Percentiles rank a stretch among this genome's conserved stretches.
phyloP scores from a whole-genome alignment of 306 rosid genomes.

The Prunus salicina region DNA sequence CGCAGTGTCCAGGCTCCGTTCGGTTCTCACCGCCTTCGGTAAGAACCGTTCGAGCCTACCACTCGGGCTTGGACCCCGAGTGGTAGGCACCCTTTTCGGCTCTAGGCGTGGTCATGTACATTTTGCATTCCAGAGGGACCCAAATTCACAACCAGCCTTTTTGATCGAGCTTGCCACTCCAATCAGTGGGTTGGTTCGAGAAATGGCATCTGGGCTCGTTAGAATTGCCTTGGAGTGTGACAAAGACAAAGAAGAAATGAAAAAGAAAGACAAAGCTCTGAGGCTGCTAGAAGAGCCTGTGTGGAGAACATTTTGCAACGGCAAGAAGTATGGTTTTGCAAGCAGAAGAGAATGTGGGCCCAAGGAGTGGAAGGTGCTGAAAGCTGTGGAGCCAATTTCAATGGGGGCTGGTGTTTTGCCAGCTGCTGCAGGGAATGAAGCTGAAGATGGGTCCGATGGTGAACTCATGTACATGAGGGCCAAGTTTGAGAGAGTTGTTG shows the following conservation, averaged over 20 bases:
- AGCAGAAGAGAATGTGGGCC: conserved; percentile 80
- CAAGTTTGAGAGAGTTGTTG: conserved; percentile 95
- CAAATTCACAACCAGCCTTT: conserved; percentile 77
- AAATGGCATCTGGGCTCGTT: conserved; percentile 98
- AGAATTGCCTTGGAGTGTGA: conserved; percentile 94
- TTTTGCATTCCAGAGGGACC: conserved; percentile 82
- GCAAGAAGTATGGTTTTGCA: conserved; percentile 90
- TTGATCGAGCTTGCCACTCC: conserved; percentile 91
- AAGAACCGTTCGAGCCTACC: conserved; percentile 63
- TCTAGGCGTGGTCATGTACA: conserved; percentile 90
- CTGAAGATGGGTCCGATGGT: conserved; percentile 41
- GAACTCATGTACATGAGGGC: conserved; percentile 95
- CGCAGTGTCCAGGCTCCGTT: conserved; percentile 69
- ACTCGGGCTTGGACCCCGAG: conserved; percentile 63
- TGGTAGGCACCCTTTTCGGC: conserved; percentile 88
- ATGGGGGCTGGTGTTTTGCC: conserved; percentile 99
- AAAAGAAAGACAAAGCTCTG: conserved; percentile 21
- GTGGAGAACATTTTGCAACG: conserved; percentile 96
- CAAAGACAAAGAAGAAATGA: conserved; percentile 42
- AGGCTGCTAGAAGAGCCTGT: conserved; percentile 73
- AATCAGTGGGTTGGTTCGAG: conserved; percentile 81
- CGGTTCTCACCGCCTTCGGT: conserved; percentile 65
- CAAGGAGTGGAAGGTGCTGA: conserved; percentile 80
- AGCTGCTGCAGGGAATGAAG: conserved; percentile 27
- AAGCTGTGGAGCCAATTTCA: conserved; percentile 87